Evolutionary conservation across 768 basidiomycete species (phyloP), one percentile per base, ranked within the genome.

Genomic region (Leucosporidium creatinivorum): DNA sequence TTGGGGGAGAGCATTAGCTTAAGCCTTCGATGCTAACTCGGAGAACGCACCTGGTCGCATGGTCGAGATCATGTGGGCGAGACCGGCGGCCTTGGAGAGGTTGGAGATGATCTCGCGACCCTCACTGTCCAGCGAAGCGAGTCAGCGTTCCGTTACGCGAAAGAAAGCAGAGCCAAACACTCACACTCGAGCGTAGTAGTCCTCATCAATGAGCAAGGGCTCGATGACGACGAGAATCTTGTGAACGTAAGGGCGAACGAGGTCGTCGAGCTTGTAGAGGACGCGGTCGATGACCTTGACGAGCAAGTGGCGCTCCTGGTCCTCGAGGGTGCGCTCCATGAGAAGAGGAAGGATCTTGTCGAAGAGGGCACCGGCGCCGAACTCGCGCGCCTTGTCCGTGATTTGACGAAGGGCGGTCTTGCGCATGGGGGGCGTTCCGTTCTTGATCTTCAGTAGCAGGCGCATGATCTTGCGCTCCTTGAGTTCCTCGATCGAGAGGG

Each of bases 391-490:
- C 78, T 97, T 96, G 83, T 99, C 96, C 21, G 96, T 98, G 75
- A 99, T 98, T 77, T 98, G 94, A 61, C 94, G 85, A 48, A 98
- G 86, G 18, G 96, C 96, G 2, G 94, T 92, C 79, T 99, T 99
- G 66, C 96, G 88, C 67, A 97, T 93, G 17, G 96, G 94, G 31
- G 96, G 96, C 4, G 94, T 98, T 58, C 96, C 96, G 77, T 98
- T 99, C 83, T 99, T 98, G 80, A 99, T 98, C 80, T 98, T 98
- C 74, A 99, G 84, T 62, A 99, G 82, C 28, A 99, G 81, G 30
- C 96, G 88, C 93, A 98, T 97, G 75, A 98, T 98, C 79, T 98
- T 99, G 76, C 94, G 87, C 81, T 98, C 96, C 81, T 99, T 99
- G 86, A 98, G 89, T 81, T 99, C 96, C 59, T 98, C 96, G 12